These are phyloP conservation scores for Wallacemonas rigidus DNA, from an alignment of 208 protist genomes.

Conservation along the genomic window DNA sequence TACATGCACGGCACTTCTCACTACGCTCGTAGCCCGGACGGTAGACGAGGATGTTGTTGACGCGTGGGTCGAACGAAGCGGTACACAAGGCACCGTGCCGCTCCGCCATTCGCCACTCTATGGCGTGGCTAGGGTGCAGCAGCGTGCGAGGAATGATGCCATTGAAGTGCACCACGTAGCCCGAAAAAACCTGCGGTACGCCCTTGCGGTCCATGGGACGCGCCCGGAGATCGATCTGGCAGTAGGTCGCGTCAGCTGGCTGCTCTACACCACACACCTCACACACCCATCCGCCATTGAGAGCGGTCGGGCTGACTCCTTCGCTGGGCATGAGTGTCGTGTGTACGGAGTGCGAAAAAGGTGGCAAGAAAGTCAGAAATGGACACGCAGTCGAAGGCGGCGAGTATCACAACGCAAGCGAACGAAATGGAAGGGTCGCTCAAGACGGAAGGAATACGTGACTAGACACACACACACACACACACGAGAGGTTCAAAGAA, in stretches of 20 bases:
- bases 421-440: not conserved
- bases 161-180: constrained; percentile 88
- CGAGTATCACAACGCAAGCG: too few relatives aligned
- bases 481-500: not conserved
- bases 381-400: too few relatives aligned
- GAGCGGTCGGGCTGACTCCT: constrained; percentile 1
- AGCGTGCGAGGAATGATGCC: constrained; percentile 85
- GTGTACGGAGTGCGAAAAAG: not conserved
- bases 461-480: not conserved
- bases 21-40: constrained; percentile 89
- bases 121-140: constrained; percentile 80
- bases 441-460: not conserved
- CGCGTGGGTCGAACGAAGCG: constrained; percentile 50
- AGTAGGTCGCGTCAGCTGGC: constrained; percentile 48
- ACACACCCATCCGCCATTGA: constrained; percentile 53
- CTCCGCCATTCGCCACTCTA: constrained; percentile 92
- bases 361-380: too few relatives aligned
- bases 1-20: constrained; percentile 80
- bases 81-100: constrained; percentile 80
- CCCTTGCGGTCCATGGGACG: constrained; percentile 71
- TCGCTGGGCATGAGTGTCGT: not conserved
- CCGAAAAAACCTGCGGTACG: constrained; percentile 86
- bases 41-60: constrained; percentile 80
- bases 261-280: constrained; percentile 59
- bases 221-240: constrained; percentile 64